Evolutionary conservation across 2,329 filamentous ascomycete genomes (phyloP), one percentile per base, ranked within the genome.

Genomic region (Exophiala mesophila): DNA sequence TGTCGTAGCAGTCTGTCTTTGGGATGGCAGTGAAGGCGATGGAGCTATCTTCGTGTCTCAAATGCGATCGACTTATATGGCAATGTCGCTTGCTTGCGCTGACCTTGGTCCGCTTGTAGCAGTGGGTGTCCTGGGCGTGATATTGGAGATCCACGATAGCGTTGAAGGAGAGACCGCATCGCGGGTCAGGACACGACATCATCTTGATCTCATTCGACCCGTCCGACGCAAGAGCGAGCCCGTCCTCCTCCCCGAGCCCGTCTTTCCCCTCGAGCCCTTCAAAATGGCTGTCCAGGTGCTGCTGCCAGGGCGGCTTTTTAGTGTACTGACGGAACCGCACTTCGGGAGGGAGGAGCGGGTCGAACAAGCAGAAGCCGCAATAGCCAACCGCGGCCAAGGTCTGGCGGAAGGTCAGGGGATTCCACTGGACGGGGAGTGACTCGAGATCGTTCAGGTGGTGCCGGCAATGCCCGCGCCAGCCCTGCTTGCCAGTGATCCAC

Each of bases 391-490:
- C 29, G 35, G 41, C 41, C 13, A 44, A 34, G 36, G 36, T 39
- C 36, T 34, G 15, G 18, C 35, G 26, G 28, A 49, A 56, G 37
- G 43, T 44, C 7, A 56, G 39, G 41, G 47, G 45, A 41, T 55
- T 34, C 24, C 47, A 51, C 36, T 46, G 41, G 37, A 54, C 40
- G 13, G 43, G 45, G 43, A 56, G 47, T 33, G 37, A 52, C 36
- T 57, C 41, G 38, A 54, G 48, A 40, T 53, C 35, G 39, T 49
- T 47, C 24, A 57, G 24, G 40, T 56, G 39, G 35, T 35, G 34
- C 44, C 45, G 45, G 42, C 43, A 57, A 41, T 56, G 39, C 33
- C 41, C 26, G 24, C 36, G 33, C 50, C 36, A 56, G 39, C 43
- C 44, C 36, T 47, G 23, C 39, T 38, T 24, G 20, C 28, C 23